Conservation (phyloP, 2,329 filamentous ascomycete species). For the Colletotrichum sp. region DNA sequence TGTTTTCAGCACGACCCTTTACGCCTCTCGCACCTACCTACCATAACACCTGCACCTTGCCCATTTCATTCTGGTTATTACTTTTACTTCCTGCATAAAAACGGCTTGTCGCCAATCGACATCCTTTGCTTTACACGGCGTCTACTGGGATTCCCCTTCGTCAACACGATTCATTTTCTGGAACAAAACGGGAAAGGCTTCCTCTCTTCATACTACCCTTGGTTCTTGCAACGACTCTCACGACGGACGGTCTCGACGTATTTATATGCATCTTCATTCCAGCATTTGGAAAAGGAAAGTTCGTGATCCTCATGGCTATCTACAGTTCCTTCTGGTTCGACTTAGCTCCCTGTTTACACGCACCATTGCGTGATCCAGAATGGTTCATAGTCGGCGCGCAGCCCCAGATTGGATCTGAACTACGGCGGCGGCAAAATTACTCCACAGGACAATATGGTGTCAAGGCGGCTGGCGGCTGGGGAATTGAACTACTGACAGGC, state of each 20-base stretch:
- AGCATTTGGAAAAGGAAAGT: conserved; percentile 6
- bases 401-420: background rate
- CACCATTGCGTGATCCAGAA: background rate
- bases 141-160: conserved; percentile 29
- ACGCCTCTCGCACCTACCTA: background rate
- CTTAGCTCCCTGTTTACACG: background rate
- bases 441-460: background rate
- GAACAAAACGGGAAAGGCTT: conserved; percentile 26
- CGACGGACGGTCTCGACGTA: conserved; percentile 19
- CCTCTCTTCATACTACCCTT: conserved; percentile 19
- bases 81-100: conserved; percentile 17
- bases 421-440: background rate
- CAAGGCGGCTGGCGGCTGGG: background rate
- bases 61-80: conserved; percentile 13
- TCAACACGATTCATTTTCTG: conserved; percentile 30
- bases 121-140: conserved; percentile 27
- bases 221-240: conserved; percentile 22
- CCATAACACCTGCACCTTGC: background rate
- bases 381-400: background rate
- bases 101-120: conserved; percentile 19
- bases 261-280: conserved; percentile 19
- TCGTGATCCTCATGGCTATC: background rate
- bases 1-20: conserved; percentile 12
- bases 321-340: background rate
- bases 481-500: background rate